Conservation (phyloP, 768 basidiomycete species). For the Rhizopogon vulgaris region DNA sequence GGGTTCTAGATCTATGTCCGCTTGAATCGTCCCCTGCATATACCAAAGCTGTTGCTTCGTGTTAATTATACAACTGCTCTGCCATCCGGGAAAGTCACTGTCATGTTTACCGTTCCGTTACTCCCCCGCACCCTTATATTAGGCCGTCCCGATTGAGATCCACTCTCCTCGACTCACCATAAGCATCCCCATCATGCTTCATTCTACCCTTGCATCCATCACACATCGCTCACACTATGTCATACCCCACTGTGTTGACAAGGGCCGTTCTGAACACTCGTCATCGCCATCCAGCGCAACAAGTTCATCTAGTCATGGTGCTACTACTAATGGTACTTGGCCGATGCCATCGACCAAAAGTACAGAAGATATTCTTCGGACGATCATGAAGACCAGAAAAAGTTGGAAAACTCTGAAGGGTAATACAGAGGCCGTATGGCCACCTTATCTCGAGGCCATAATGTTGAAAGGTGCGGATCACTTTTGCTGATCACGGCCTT, state of each 20-base stretch:
- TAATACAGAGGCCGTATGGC: constrained; percentile 68
- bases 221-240: constrained; percentile 2
- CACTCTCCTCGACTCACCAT: neutral
- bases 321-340: constrained; percentile 4
- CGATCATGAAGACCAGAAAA: constrained; percentile 63
- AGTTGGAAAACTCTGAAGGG: constrained; percentile 72
- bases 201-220: constrained; percentile 3
- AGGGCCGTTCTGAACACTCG: neutral
- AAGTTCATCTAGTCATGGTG: neutral
- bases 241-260: neutral
- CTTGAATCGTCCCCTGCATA: neutral
- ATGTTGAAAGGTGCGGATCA: constrained; percentile 58
- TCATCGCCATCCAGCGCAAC: neutral
- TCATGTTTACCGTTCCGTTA: constrained; percentile 14
- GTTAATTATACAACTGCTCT: constrained; percentile 4
- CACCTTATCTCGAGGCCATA: constrained; percentile 71
- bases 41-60: constrained; percentile 8
- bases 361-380: constrained; percentile 52
- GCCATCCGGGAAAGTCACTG: constrained; percentile 15
- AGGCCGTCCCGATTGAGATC: constrained; percentile 3
- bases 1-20: neutral
- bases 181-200: constrained; percentile 11
- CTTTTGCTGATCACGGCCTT: constrained; percentile 5
- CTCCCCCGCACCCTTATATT: constrained; percentile 18
- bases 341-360: constrained; percentile 13